Evolutionary conservation across 345 rosid genomes (phyloP), one percentile per base, ranked within the genome.

Genomic region (Erodium maritimum): DNA sequence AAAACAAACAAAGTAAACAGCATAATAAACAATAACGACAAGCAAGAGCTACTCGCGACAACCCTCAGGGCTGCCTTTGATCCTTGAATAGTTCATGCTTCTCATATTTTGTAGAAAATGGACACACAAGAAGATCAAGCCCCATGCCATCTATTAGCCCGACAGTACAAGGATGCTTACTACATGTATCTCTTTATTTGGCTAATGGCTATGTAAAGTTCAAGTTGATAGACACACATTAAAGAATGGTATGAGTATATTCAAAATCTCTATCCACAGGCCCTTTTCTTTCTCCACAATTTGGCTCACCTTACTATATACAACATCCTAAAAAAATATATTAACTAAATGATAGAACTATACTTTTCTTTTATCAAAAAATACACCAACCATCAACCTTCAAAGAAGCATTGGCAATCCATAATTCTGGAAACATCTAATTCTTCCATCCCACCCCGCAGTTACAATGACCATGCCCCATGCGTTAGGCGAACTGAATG

Each of bases 381-480:
- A n/a, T n/a, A n/a, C n/a, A n/a, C 48, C 17, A 42, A 42, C 48
- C 12, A 14, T 42, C 61, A 16, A 1, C 50, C 4, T 37, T 85
- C 71, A 83, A 22, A 73, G 64, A 22, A 75, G 76, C 58, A 76
- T 58, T 5, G 96, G 96, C 56, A 88, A 69, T 16, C 96, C 96
- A 8, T 81, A 83, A 65, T 85, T 88, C 66, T 77, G 83, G 54
- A 78, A 83, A 0, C 83, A 77, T 70, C 86, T 74, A 42, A 88
- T 88, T 66, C 79, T 69, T 23, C 96, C 96, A 59, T 88, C 96
- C 88, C 82, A 83, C 45, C 86, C 83, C 0, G 84, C 94, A 4
- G 88, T 80, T 17, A 83, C 93, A 13, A 85, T 68, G 57, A 86
- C 90, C 23, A 74, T 74, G 58, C 90, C 90, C 90, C 87, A 77